Evolutionary conservation across 495 filamentous ascomycete species (phyloP), one percentile per base, ranked within the genome.

Genomic region (Hypoxylon subgilvum): DNA sequence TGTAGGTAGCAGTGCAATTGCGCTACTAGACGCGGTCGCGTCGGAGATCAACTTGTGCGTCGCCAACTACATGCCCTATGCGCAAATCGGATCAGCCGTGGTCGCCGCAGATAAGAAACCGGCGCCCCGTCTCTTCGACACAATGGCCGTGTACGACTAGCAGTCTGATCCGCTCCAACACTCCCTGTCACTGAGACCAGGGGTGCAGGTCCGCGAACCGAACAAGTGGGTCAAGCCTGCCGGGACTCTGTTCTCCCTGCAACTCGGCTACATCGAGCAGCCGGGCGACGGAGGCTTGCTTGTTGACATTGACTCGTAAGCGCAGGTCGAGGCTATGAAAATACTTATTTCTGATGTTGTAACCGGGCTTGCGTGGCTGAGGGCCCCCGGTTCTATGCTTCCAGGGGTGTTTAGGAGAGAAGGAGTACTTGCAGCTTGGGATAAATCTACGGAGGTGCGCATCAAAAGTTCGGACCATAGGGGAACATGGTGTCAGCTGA

Each of bases 41-140:
- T 25, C 40, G 9, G 40, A 43, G 40, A 43, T 43, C 19, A 27
- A 19, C 40, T 10, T 28, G 22, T 43, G 40, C 40, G 22, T 43
- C 40, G 40, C 10, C 21, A 25, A 43, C 13, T 16, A 28, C 10
- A 4, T 43, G 19, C 40, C 40, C 3, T 12, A 43, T 22, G 7
- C 22, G 40, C 40, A 43, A 22, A 43, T 43, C 6, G 10, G 27
- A 16, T 43, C 21, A 19, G 40, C 40, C 10, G 21, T 43, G 1
- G 21, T 18, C 16, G 6, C 38, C 19, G 40, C 21, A 27, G 40
- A 40, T 9, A 19, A 43, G 21, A 12, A n/a, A 43, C 4, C 40
- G 7, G 16, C 16, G 36, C 38, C 18, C 4, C 18, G 5, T 13
- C 6, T 41, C 38, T 8, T 41, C 8, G 18, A 41, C 7, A 12